Evolutionary conservation across 1,139 yeast species (phyloP).

Genomic region (Meyerozyma carpophila): DNA sequence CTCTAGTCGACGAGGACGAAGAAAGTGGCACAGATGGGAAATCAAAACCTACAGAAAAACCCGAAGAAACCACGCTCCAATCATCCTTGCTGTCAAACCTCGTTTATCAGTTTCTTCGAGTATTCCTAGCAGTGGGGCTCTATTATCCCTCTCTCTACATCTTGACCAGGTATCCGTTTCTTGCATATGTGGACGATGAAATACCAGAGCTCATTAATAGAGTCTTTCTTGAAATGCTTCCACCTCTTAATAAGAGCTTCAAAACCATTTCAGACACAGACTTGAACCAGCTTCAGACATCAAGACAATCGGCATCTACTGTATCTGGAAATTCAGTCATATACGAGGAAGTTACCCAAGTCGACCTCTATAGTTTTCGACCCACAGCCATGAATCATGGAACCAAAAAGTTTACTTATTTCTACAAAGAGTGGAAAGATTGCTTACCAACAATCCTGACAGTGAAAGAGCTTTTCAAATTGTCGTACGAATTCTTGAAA

Average conservation of each 20-base stretch:
- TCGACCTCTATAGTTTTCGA: conserved; percentile 24
- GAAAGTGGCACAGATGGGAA: conserved; percentile 15
- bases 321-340: conserved; percentile 29
- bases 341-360: conserved; percentile 18
- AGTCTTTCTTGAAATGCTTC: conserved; percentile 45
- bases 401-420: conserved; percentile 36
- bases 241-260: conserved; percentile 39
- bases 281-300: conserved; percentile 15
- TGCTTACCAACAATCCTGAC: conserved; percentile 32
- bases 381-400: conserved; percentile 24
- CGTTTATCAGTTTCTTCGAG: conserved; percentile 41
- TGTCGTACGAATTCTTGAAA: conserved; percentile 46
- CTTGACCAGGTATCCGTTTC: conserved; percentile 56
- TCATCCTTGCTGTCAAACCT: conserved; percentile 18
- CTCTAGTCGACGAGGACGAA: conserved; percentile 65
- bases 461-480: conserved; percentile 40
- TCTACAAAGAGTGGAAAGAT: conserved; percentile 47
- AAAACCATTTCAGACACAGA: conserved; percentile 16
- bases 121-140: conserved; percentile 57
- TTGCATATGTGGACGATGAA: conserved; percentile 53
- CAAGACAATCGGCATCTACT: conserved; percentile 22
- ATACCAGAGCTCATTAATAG: conserved; percentile 46
- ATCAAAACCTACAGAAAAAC: conserved; percentile 5
- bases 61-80: conserved; percentile 11
- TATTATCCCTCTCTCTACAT: conserved; percentile 60